Evolutionary conservation across 2,329 filamentous ascomycete species (phyloP).

Genomic region (Zasmidium cellare): DNA sequence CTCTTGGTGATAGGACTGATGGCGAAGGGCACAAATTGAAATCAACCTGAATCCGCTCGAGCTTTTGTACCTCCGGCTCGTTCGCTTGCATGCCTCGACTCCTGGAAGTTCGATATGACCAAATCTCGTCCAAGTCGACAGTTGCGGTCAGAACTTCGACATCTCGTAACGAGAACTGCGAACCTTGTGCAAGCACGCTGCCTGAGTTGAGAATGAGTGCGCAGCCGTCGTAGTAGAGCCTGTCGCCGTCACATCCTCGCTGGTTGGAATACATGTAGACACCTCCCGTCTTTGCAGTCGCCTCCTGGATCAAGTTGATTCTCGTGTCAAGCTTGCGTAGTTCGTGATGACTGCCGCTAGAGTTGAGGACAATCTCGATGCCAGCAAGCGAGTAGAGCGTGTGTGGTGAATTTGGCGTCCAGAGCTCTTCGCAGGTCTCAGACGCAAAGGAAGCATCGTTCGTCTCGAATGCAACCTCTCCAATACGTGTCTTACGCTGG

Average conservation of each 20-base stretch:
- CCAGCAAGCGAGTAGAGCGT: constrained; percentile 66
- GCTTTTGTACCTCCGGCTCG: constrained; percentile 41
- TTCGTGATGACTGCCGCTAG: constrained; percentile 66
- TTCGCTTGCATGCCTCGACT: constrained; percentile 62
- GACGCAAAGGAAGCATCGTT: constrained; percentile 63
- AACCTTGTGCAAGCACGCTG: constrained; percentile 63
- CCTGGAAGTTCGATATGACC: constrained; percentile 58
- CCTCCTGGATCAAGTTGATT: constrained; percentile 65
- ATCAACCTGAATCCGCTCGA: constrained; percentile 47
- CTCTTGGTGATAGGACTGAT: constrained; percentile 21
- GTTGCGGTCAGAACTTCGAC: constrained; percentile 58
- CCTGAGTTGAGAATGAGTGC: constrained; percentile 65
- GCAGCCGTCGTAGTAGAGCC: constrained; percentile 63
- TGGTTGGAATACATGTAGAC: constrained; percentile 67
- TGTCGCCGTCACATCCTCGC: constrained; percentile 57
- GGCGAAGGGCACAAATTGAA: constrained; percentile 41
- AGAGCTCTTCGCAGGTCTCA: constrained; percentile 70
- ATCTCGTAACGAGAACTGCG: constrained; percentile 64
- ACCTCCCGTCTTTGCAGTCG: constrained; percentile 62
- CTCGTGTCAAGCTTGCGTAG: constrained; percentile 64
- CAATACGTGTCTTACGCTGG: constrained; percentile 61
- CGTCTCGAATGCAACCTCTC: constrained; percentile 65
- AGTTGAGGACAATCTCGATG: constrained; percentile 63
- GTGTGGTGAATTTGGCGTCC: constrained; percentile 60
- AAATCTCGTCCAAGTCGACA: constrained; percentile 67